Evolutionary conservation across 768 basidiomycete species (phyloP).

Genomic region (Tylopilus rubrobrunneus): DNA sequence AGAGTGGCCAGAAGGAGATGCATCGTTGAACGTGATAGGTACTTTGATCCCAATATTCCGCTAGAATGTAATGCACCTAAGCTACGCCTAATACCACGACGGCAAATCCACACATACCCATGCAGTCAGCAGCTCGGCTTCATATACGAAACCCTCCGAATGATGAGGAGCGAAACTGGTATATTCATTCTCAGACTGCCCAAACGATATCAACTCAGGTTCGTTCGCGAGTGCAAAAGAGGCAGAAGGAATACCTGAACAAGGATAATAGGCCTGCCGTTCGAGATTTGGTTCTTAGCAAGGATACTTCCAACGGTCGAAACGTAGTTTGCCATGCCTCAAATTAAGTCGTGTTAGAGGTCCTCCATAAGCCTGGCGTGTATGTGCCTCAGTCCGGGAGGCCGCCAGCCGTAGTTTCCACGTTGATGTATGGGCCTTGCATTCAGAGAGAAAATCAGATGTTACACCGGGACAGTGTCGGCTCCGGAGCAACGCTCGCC

Average conservation of each 20-base stretch:
- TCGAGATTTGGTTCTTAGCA: constrained; percentile 52
- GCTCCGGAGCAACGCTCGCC: constrained; percentile 7
- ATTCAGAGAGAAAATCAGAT: neutral
- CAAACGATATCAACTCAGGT: neutral
- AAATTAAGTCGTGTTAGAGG: constrained; percentile 45
- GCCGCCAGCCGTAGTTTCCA: constrained; percentile 35
- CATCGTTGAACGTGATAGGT: constrained; percentile 47
- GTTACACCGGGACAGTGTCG: neutral
- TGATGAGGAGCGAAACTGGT: constrained; percentile 32
- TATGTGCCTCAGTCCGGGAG: constrained; percentile 60
- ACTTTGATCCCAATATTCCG: constrained; percentile 42
- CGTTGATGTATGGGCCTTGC: constrained; percentile 28
- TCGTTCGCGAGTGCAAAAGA: constrained; percentile 27
- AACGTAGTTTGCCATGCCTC: constrained; percentile 55
- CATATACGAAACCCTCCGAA: constrained; percentile 45
- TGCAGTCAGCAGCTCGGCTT: constrained; percentile 29
- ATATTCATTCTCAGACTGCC: constrained; percentile 54
- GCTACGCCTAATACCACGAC: neutral
- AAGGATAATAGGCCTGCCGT: constrained; percentile 54
- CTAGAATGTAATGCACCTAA: constrained; percentile 23
- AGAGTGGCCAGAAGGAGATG: constrained; percentile 43
- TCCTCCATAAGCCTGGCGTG: constrained; percentile 46
- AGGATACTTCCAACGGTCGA: constrained; percentile 46
- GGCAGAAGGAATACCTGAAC: constrained; percentile 15
- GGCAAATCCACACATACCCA: constrained; percentile 13